These are phyloP conservation scores for Aureobasidium sp. DNA, from an alignment of 2,329 filamentous ascomycete genomes.

Conservation along the genomic window DNA sequence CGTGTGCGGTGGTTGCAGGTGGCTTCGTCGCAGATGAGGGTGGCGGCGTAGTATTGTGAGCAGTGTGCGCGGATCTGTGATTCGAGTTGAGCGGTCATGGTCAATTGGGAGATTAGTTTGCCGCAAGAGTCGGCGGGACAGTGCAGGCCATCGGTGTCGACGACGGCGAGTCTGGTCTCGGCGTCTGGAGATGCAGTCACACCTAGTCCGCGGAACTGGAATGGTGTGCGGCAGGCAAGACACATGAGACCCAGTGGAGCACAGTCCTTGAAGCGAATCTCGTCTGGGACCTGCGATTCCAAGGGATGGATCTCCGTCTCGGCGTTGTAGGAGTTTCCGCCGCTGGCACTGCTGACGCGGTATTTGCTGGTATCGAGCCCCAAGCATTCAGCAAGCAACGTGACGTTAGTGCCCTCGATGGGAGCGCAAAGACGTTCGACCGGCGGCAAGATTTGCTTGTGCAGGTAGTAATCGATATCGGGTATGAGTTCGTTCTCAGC, in stretches of 20 bases:
- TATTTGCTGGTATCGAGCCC: conserved; percentile 89
- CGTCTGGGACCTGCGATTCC: conserved; percentile 89
- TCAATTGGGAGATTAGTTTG: conserved; percentile 59
- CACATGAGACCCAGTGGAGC: conserved; percentile 71
- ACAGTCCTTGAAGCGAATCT: conserved; percentile 79
- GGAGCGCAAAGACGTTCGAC: conserved; percentile 97
- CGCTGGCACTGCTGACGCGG: conserved; percentile 55
- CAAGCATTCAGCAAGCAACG: conserved; percentile 84
- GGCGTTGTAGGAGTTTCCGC: conserved; percentile 45
- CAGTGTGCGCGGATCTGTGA: conserved; percentile 71
- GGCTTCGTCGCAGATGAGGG: conserved; percentile 83
- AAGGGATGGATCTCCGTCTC: conserved; percentile 71
- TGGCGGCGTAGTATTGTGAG: conserved; percentile 83
- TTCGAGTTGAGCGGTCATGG: conserved; percentile 80
- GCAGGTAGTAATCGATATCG: conserved; percentile 95
- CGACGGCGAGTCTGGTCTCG: conserved; percentile 44
- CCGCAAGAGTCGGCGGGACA: conserved; percentile 62
- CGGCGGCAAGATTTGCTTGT: conserved; percentile 96
- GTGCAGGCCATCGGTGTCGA: conserved; percentile 67
- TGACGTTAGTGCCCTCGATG: conserved; percentile 84
- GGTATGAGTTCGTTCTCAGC: conserved; percentile 67
- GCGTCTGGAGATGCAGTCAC: conserved; percentile 18
- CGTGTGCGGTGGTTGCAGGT: conserved; percentile 81
- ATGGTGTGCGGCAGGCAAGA: conserved; percentile 66
- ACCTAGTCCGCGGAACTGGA: conserved; percentile 69